Base-by-base conservation (phyloP, 139 green algal genomes). In the Trebouxia sp. region DNA sequence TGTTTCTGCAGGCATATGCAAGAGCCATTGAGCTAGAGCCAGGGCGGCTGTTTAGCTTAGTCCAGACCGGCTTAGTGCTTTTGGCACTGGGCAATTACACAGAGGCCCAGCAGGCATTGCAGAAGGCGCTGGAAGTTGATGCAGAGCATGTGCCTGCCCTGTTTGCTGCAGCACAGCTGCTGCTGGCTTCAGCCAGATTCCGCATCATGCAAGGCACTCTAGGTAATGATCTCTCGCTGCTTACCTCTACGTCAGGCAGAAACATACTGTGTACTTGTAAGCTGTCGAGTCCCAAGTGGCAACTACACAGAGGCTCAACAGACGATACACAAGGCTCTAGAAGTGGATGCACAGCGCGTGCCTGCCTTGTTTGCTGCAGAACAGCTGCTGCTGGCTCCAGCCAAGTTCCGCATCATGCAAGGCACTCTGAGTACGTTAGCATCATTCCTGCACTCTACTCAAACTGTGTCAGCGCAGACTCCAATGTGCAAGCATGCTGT, bases 21-120 rank as follows among this genome's bases (percentile, higher is more conserved):
- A 87, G 91, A 0, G 83, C 88, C 7, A 72, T 94, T 58, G 85
- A 94, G 80, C 87, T 96, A 48, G 70, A 89, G 14, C 82, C 88
- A 1, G 47, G 20, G 1, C 85, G 91, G 11, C 72, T 90, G 30
- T 95, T 91, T 80, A 80, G 53, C 47, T 83, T 87, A 3, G 80
- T 92, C 75, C 90, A 94, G 84, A 70, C 55, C 9, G 90, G 82
- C 5, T 78, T 70, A 42, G 86, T 95, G 53, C 78, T 89, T 7
- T 83, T 92, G 78, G 80, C 89, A 37, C 83, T 89, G 66, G 90
- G 87, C 5, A 78, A 75, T 43, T 84, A 83, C 58, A 45, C 80
- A 3, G 65, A 77, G 0, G 86, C 83, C 3, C 24, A 84, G 9
- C 26, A 32, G 2, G 47, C 81, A 56, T 88, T 89, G 26, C 66